Base-by-base conservation (phyloP, 495 filamentous ascomycete species). In the Aspergillus sclerotioniger region DNA sequence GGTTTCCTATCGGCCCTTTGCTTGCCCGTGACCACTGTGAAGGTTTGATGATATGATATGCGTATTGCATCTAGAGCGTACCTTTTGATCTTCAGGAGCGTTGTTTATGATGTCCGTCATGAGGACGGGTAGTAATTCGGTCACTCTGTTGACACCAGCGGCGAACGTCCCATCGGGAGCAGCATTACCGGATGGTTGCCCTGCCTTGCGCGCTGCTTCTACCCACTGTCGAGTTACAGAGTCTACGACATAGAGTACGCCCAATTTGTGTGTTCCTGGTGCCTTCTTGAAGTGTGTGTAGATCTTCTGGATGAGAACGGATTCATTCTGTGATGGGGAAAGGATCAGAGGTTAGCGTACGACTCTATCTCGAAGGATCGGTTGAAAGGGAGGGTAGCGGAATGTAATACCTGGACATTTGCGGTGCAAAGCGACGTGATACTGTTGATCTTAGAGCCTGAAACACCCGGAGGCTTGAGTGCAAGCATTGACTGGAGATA, bases 231-330 rank as follows among this genome's bases (percentile, higher is more conserved):
- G 90, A 72, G 91, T 92, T 87, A 98, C 92, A 82, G 92, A 96
- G 83, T 98, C 95, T 95, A 98, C 90, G 79, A 98, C 92, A 87
- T 98, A 98, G 79, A 98, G 87, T 68, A 97, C 92, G 74, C 94
- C 94, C 79, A 98, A 81, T 79, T 98, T 98, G 84, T 98, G 92
- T 69, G 92, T 93, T 66, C 84, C 84, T 47, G 92, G 92, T 61
- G 92, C 87, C 78, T 92, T 96, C 75, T 95, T 96, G 87, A 97
- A 96, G 67, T 96, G 92, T 37, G 90, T 92, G 79, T 89, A 96
- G 67, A 98, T 86, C 69, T 96, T 97, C 68, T 96, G 91, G 67
- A 98, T 89, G 64, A 98, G 86, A 70, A 92, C 87, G 45, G 92
- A 92, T 80, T 97, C 94, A 71, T 90, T 92, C 94, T 98, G 79